phyloP scores from a whole-genome alignment of 129 eudicot species.

The Escallonia herrerae region DNA sequence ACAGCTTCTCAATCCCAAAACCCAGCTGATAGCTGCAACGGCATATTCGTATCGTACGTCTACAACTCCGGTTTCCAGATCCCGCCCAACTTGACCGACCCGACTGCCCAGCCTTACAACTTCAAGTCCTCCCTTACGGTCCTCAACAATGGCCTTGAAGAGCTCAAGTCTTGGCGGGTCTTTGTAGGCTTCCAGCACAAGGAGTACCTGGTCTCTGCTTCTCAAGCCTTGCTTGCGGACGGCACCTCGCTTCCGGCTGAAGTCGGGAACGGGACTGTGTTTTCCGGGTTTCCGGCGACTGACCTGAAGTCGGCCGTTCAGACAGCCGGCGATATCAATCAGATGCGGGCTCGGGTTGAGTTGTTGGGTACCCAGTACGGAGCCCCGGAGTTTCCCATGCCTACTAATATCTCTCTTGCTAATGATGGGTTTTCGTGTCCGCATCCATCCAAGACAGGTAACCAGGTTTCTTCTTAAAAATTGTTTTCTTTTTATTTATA shows the following conservation, averaged over 20 bases:
- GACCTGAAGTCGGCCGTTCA: conserved; percentile 56
- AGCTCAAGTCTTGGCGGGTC: conserved; percentile 54
- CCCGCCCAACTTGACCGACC: conserved; percentile 29
- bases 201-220: conserved; percentile 55
- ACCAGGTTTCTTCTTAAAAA: neutral
- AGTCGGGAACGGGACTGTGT: conserved; percentile 41
- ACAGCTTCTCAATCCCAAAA: conserved; percentile 32
- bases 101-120: conserved; percentile 44
- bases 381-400: conserved; percentile 35
- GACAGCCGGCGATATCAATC: conserved; percentile 52
- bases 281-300: conserved; percentile 49
- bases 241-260: conserved; percentile 46
- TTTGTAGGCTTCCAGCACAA: conserved; percentile 49
- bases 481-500: neutral
- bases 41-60: conserved; percentile 39
- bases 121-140: conserved; percentile 47
- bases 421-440: conserved; percentile 64
- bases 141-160: conserved; percentile 36
- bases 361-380: conserved; percentile 69
- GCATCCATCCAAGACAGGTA: conserved; percentile 27
- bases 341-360: conserved; percentile 49
- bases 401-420: conserved; percentile 33
- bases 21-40: conserved; percentile 32
- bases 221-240: conserved; percentile 49
- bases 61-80: conserved; percentile 30